Evolutionary conservation across 768 basidiomycete species (phyloP).

Genomic region (Russula lepida): DNA sequence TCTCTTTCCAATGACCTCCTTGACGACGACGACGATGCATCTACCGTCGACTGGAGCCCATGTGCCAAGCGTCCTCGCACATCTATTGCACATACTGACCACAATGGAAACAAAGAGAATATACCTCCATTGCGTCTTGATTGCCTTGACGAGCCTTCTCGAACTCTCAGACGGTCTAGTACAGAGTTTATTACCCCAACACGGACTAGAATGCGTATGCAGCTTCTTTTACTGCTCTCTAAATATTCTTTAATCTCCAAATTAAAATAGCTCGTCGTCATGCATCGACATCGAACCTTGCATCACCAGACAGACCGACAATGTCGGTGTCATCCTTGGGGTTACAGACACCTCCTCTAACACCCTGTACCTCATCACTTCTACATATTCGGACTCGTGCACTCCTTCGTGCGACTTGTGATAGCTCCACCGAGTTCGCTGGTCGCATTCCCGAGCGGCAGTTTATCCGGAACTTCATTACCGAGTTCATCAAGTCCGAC

Average conservation of each 20-base stretch:
- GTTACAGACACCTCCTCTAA: conserved; percentile 53
- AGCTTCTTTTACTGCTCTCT: not conserved
- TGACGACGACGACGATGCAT: conserved; percentile 17
- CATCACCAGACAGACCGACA: conserved; percentile 36
- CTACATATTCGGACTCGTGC: conserved; percentile 58
- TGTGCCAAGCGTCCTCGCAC: conserved; percentile 57
- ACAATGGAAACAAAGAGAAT: conserved; percentile 69
- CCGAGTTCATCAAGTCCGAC: conserved; percentile 38
- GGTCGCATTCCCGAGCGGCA: conserved; percentile 62
- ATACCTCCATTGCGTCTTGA: conserved; percentile 51
- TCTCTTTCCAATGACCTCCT: conserved; percentile 5
- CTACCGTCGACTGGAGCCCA: conserved; percentile 55
- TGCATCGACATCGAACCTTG: conserved; percentile 41
- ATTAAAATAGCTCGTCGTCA: conserved; percentile 34
- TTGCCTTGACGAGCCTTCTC: conserved; percentile 29
- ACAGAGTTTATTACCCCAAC: conserved; percentile 34
- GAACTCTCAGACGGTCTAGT: conserved; percentile 34
- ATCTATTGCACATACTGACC: conserved; percentile 37
- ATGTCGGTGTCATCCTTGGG: conserved; percentile 34
- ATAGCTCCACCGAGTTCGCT: conserved; percentile 46
- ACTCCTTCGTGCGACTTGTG: conserved; percentile 63
- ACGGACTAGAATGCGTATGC: conserved; percentile 40
- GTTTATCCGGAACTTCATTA: conserved; percentile 50
- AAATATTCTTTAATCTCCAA: conserved; percentile 12
- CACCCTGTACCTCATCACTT: conserved; percentile 40